Evolutionary conservation across 139 green algal species (phyloP), one percentile per base, ranked within the genome.

Genomic region (Chlamydomonas sp.): DNA sequence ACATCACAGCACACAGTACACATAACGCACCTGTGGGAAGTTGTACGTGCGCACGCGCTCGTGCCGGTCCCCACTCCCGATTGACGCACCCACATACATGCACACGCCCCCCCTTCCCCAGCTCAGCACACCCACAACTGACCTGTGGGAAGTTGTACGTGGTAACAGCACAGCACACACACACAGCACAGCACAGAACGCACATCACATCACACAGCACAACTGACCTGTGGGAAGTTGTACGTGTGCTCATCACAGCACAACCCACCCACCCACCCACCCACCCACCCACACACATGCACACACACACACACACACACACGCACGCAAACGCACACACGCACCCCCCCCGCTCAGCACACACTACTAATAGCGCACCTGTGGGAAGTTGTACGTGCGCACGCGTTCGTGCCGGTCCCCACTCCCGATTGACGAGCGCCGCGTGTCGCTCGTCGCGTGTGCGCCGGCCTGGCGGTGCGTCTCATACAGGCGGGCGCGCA

Each of bases 31-130:
- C n/a, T n/a, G n/a, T n/a, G n/a, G n/a, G n/a, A n/a, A n/a, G n/a
- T n/a, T n/a, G n/a, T n/a, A n/a, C n/a, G n/a, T n/a, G n/a, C n/a
- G 87, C 33, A 99, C 94, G 38, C 90, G 80, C 77, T 97, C 94
- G 28, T 83, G 92, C 1, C 92, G 77, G 47, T 94, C 90, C 3
- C 36, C 61, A 0, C 30, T 69, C n/a, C 69, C 39, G 22, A 71
- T 68, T 28, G 31, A 48, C 16, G 70, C n/a, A n/a, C n/a, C n/a
- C n/a, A n/a, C n/a, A n/a, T n/a, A n/a, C n/a, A n/a, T n/a, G n/a
- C n/a, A 54, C n/a, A n/a, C n/a, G n/a, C n/a, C n/a, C n/a, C n/a
- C n/a, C n/a, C n/a, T n/a, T n/a, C n/a, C n/a, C n/a, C 43, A 54
- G 20, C 43, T 20, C 13, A 54, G 43, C 43, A 54, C 16, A 13